Conservation (phyloP, 1,139 yeast species). For the Arxiozyma slooffiae region DNA sequence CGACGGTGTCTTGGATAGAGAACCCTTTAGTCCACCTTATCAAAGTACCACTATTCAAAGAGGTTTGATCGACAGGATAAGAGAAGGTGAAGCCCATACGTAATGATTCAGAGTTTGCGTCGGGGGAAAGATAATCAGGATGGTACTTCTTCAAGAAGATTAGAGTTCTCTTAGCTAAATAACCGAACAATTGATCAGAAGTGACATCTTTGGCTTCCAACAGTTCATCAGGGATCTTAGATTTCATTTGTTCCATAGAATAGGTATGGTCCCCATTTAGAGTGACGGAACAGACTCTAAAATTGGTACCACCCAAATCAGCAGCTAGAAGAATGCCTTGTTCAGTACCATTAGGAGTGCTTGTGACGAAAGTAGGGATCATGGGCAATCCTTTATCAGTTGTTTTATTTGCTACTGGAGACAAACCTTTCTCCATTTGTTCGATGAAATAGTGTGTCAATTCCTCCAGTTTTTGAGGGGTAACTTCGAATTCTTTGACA, state of each 20-base stretch:
- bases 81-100: constrained; percentile 88
- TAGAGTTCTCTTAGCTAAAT: constrained; percentile 60
- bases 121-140: constrained; percentile 27
- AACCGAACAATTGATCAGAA: constrained; percentile 52
- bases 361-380: constrained; percentile 81
- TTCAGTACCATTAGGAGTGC: constrained; percentile 74
- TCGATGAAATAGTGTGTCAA: constrained; percentile 56
- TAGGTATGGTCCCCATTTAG: constrained; percentile 77
- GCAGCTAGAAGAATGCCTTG: constrained; percentile 70
- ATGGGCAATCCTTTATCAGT: constrained; percentile 50
- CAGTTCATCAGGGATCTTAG: constrained; percentile 61
- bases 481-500: constrained; percentile 46
- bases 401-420: constrained; percentile 32
- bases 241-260: constrained; percentile 60
- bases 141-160: constrained; percentile 59
- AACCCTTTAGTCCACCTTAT: constrained; percentile 96
- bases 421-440: constrained; percentile 56
- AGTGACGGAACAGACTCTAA: constrained; percentile 77
- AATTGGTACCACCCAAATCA: constrained; percentile 81
- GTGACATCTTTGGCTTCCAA: constrained; percentile 40
- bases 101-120: constrained; percentile 31
- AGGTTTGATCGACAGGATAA: constrained; percentile 83
- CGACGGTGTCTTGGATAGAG: constrained; percentile 74
- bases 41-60: constrained; percentile 64
- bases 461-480: constrained; percentile 42